These are phyloP conservation scores for Flagelloscypha sp. DNA, from an alignment of 768 basidiomycete genomes.

Conservation along the genomic window DNA sequence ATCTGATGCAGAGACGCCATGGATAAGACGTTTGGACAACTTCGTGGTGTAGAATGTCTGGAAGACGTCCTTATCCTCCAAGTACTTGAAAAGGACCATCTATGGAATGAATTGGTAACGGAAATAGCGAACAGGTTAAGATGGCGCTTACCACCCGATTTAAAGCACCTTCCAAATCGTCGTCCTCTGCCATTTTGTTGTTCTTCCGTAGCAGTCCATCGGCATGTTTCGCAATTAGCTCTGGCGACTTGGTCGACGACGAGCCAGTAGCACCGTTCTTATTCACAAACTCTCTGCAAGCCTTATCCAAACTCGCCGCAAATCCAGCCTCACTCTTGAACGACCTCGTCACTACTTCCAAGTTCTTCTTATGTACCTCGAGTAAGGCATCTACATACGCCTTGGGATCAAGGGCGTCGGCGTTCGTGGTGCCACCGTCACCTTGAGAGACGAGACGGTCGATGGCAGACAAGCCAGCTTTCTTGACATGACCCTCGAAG, in stretches of 20 bases:
- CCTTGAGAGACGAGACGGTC: conserved; percentile 65
- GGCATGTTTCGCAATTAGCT: conserved; percentile 86
- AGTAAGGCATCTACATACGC: conserved; percentile 90
- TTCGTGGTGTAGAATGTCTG: conserved; percentile 96
- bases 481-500: conserved; percentile 95
- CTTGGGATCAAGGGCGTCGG: conserved; percentile 81
- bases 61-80: conserved; percentile 98
- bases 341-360: conserved; percentile 77
- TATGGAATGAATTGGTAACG: too few relatives aligned
- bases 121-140: conserved; percentile 25
- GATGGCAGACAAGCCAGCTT: conserved; percentile 74
- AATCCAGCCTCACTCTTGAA: conserved; percentile 93
- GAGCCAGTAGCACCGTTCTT: conserved; percentile 81
- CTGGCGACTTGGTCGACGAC: conserved; percentile 85
- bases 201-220: conserved; percentile 87
- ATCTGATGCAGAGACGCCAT: conserved; percentile 86
- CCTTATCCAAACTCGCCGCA: conserved; percentile 88
- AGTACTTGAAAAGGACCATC: conserved; percentile 99
- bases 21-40: conserved; percentile 86
- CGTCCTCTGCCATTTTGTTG: conserved; percentile 92
- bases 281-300: conserved; percentile 94
- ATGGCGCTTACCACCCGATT: conserved; percentile 69
- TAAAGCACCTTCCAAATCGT: conserved; percentile 83
- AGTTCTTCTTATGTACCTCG: conserved; percentile 88
- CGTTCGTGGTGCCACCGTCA: conserved; percentile 42